A percentile compares a stretch with the other conserved stretches of the same genome.
Conservation (phyloP, 169 alveolate species). For the Plasmodium blacklocki region DNA sequence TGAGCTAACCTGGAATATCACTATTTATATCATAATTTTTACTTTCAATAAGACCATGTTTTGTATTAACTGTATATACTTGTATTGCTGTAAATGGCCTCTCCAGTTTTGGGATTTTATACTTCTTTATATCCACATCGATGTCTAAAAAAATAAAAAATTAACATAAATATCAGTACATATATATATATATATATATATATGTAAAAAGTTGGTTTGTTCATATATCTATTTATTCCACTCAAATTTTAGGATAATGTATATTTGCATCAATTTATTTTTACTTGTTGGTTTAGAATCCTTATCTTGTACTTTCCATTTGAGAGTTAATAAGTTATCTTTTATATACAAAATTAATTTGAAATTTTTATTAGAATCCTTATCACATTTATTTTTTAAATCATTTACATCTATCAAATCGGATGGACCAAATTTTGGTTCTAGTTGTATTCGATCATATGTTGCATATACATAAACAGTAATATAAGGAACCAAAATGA, state of each 20-base stretch:
- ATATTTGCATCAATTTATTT: neutral
- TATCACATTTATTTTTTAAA: constrained; percentile 1
- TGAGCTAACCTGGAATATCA: constrained; percentile 42
- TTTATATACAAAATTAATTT: neutral
- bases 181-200: too few relatives aligned
- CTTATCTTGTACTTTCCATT: neutral
- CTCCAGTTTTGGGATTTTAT: constrained; percentile 21
- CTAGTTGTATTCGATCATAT: neutral
- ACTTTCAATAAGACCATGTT: neutral
- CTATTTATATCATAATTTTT: constrained; percentile 21
- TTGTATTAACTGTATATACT: constrained; percentile 16
- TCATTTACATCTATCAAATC: neutral
- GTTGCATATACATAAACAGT: neutral
- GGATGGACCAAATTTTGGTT: neutral
- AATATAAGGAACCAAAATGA: constrained; percentile 27
- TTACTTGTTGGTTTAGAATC: neutral
- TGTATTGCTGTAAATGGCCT: constrained; percentile 58
- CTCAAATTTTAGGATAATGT: too few relatives aligned
- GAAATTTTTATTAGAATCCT: neutral
- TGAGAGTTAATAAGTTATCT: neutral
- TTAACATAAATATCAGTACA: neutral
- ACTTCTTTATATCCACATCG: constrained; percentile 22
- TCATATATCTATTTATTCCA: too few relatives aligned
- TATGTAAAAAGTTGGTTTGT: too few relatives aligned
- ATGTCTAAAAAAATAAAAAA: neutral